A percentile compares a stretch with the other conserved stretches of the same genome.
Conservation (phyloP, 495 filamentous ascomycete genomes). For the Penicillium paxilli region DNA sequence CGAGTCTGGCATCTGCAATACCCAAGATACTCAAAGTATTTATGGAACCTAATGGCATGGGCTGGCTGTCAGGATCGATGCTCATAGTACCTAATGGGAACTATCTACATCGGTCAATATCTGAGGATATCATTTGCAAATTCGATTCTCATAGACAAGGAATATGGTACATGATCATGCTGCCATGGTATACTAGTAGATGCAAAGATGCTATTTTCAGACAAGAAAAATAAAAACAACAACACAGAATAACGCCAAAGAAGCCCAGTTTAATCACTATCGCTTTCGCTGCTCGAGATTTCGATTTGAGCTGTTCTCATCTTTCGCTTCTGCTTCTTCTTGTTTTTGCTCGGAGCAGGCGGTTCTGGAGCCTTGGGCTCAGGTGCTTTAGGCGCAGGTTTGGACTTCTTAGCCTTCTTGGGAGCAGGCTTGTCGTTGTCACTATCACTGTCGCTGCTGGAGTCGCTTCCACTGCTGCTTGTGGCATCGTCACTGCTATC, state of each 20-base stretch:
- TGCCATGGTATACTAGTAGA: conserved; percentile 15
- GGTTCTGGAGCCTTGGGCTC: background rate
- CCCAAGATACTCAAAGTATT: too few relatives aligned
- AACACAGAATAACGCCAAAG: background rate
- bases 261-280: conserved; percentile 23
- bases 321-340: conserved; percentile 32
- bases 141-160: conserved; percentile 2
- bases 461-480: conserved; percentile 23
- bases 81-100: background rate
- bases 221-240: conserved; percentile 6
- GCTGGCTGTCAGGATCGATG: background rate
- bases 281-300: conserved; percentile 31
- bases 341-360: conserved; percentile 18
- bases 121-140: background rate
- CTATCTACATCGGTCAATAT: too few relatives aligned
- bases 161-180: conserved; percentile 10
- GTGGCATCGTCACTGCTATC: conserved; percentile 18
- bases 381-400: background rate
- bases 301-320: conserved; percentile 26
- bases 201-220: conserved; percentile 15
- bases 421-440: conserved; percentile 14
- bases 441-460: conserved; percentile 12
- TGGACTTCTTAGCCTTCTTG: conserved; percentile 11
- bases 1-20: too few relatives aligned
- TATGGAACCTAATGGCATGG: too few relatives aligned